These are phyloP conservation scores for Flaveria ramosissima DNA, from an alignment of 129 eudicot species.

Conservation along the genomic window DNA sequence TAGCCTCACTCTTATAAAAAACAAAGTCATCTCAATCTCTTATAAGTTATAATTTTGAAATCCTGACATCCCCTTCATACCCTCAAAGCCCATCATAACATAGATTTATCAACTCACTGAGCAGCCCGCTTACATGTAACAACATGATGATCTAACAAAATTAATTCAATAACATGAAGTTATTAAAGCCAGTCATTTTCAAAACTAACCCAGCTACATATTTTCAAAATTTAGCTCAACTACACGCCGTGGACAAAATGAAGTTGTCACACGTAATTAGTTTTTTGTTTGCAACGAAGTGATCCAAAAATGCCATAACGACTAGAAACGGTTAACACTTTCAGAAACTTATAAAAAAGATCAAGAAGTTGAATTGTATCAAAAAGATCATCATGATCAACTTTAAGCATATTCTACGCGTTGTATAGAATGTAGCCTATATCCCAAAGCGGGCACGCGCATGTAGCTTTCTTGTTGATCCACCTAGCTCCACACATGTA, in stretches of 20 bases:
- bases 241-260: neutral
- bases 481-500: constrained; percentile 76
- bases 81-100: too few species aligned
- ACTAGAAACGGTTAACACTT: neutral
- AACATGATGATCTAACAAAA: too few species aligned
- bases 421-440: constrained; percentile 35
- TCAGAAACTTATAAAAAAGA: neutral
- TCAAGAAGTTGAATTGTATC: neutral
- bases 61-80: too few species aligned
- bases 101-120: too few species aligned
- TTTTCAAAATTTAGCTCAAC: too few species aligned
- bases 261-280: neutral
- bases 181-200: too few species aligned
- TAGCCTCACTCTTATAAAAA: too few species aligned
- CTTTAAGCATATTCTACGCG: neutral
- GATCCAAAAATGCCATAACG: neutral
- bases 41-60: too few species aligned
- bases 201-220: too few species aligned
- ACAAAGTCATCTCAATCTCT: too few species aligned
- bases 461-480: constrained; percentile 61
- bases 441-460: constrained; percentile 63
- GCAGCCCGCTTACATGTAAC: too few species aligned
- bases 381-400: neutral
- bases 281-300: neutral
- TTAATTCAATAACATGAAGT: too few species aligned